phyloP scores from a whole-genome alignment of 2,329 filamentous ascomycete species.

The Corynespora cassiicola region DNA sequence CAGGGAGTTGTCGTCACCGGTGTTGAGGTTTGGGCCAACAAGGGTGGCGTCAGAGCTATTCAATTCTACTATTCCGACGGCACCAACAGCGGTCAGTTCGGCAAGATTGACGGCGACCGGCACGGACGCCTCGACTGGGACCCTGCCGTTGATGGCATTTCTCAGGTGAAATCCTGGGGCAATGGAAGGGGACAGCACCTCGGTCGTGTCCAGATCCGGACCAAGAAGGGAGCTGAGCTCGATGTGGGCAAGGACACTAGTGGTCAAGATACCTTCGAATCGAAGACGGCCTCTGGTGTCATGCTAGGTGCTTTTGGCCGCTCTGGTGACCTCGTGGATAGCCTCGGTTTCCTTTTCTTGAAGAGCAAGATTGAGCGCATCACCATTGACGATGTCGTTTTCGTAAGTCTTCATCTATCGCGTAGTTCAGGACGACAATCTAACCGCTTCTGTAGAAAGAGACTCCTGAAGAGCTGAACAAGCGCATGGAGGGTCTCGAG shows the following conservation, averaged over 20 bases:
- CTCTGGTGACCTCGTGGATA: constrained; percentile 12
- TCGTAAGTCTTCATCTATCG: no score
- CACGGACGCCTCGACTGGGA: constrained; percentile 21
- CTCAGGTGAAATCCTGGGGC: constrained; percentile 21
- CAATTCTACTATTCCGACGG: constrained; percentile 27
- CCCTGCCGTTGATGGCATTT: constrained; percentile 14
- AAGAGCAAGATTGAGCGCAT: constrained; percentile 22
- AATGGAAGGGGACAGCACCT: constrained; percentile 16
- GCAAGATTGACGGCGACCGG: constrained; percentile 15
- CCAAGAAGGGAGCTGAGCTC: constrained; percentile 15
- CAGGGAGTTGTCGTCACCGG: constrained; percentile 19
- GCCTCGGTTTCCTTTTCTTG: constrained; percentile 22
- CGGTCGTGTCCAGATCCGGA: constrained; percentile 18
- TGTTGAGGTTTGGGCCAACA: constrained; percentile 18
- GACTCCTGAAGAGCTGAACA: constrained; percentile 21
- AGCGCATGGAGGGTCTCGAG: constrained; percentile 17
- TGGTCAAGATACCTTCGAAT: constrained; percentile 17
- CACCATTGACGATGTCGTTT: constrained; percentile 15
- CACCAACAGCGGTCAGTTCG: constrained; percentile 11
- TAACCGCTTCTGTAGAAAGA: no score
- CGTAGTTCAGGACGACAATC: no score
- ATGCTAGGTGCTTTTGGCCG: constrained; percentile 20
- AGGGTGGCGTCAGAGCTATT: constrained; percentile 14
- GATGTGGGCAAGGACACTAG: constrained; percentile 22
- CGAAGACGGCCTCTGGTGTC: constrained; percentile 18